phyloP scores from a whole-genome alignment of 148 eudicot genomes.

The Diospyros lotus region DNA sequence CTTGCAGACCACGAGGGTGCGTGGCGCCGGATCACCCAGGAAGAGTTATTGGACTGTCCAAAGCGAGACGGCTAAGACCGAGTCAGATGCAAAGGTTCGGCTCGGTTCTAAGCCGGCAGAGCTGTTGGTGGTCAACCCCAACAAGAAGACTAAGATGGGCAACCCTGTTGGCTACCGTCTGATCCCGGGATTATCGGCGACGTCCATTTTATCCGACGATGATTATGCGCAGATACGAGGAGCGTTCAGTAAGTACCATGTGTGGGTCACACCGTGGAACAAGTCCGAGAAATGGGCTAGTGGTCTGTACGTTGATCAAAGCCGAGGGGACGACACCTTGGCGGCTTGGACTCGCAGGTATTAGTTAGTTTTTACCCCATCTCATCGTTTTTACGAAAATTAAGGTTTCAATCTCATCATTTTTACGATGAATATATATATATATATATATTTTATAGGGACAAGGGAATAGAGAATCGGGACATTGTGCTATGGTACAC shows the following conservation, averaged over 20 bases:
- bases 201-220: constrained; percentile 30
- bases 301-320: constrained; percentile 40
- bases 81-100: constrained; percentile 34
- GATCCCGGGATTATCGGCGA: constrained; percentile 24
- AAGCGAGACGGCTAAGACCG: constrained; percentile 32
- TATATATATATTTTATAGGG: too few relatives aligned
- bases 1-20: constrained; percentile 20
- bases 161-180: constrained; percentile 42
- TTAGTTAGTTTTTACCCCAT: neutral
- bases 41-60: constrained; percentile 47
- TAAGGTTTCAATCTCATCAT: too few relatives aligned
- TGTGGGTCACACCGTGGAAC: constrained; percentile 53
- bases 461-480: too few relatives aligned
- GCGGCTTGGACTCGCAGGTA: constrained; percentile 38
- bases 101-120: constrained; percentile 20
- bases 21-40: constrained; percentile 22
- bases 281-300: constrained; percentile 59
- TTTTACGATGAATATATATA: too few relatives aligned
- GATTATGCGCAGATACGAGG: constrained; percentile 44
- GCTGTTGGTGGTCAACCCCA: constrained; percentile 39
- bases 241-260: constrained; percentile 30
- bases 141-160: constrained; percentile 43
- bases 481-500: too few relatives aligned
- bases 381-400: too few relatives aligned
- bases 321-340: constrained; percentile 35